phyloP scores from a whole-genome alignment of 345 rosid genomes.

The Murraya koenigii region DNA sequence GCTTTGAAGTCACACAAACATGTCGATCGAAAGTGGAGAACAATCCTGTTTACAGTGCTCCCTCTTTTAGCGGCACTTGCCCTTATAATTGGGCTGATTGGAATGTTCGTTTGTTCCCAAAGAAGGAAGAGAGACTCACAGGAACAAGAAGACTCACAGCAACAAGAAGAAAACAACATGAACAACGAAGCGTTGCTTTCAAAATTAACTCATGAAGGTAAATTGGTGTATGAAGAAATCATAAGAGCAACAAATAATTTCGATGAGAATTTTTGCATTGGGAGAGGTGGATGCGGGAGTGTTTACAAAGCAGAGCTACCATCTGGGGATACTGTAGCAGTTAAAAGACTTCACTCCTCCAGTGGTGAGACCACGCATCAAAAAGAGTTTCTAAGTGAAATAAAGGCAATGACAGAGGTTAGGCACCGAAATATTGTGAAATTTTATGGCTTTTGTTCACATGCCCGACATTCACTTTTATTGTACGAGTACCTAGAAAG shows the following conservation, averaged over 20 bases:
- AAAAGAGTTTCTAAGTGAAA: conserved; percentile 2
- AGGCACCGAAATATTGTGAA: neutral
- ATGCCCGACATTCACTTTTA: neutral
- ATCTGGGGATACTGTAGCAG: conserved; percentile 4
- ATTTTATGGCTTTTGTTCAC: neutral
- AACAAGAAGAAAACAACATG: neutral
- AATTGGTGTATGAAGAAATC: conserved; percentile 4
- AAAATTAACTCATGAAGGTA: conserved; percentile 16
- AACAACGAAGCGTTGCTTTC: neutral
- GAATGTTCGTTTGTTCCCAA: neutral
- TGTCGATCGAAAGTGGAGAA: neutral
- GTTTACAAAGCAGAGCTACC: neutral
- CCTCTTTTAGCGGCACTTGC: neutral
- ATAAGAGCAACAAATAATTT: conserved; percentile 14
- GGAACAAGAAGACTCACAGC: neutral
- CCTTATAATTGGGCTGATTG: neutral
- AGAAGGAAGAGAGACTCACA: neutral
- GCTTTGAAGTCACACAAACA: neutral
- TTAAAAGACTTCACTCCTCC: conserved; percentile 5
- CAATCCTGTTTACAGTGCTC: neutral
- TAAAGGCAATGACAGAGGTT: conserved; percentile 10
- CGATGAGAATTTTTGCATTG: conserved; percentile 12
- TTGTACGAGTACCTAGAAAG: conserved; percentile 17
- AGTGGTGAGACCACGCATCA: neutral
- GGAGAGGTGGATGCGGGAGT: conserved; percentile 15